Evolutionary conservation across 257 asterid genomes (phyloP).

Genomic region (Jacaranda copaia): DNA sequence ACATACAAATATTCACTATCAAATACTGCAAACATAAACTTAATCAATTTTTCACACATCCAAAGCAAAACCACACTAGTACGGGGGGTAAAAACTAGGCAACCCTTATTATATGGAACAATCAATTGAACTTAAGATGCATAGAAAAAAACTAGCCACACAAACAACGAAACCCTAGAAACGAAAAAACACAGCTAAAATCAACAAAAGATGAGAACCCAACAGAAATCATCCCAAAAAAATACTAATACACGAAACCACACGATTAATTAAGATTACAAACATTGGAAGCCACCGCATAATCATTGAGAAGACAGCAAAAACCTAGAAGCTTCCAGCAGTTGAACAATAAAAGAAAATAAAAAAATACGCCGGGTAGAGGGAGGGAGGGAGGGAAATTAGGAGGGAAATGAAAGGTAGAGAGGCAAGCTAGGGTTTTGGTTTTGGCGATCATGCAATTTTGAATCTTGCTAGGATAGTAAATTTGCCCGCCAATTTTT

Average conservation of each 20-base stretch:
- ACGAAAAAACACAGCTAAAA: slow-evolving; percentile 32
- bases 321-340: background rate
- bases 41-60: background rate
- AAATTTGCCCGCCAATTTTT: slow-evolving; percentile 77
- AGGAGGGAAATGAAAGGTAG: slow-evolving; percentile 25
- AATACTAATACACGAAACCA: background rate
- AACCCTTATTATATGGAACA: background rate
- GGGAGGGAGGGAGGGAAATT: slow-evolving; percentile 15
- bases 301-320: slow-evolving; percentile 17
- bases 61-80: background rate
- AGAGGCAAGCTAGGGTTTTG: slow-evolving; percentile 63
- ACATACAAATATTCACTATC: slow-evolving; percentile 9
- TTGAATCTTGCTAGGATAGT: slow-evolving; percentile 50
- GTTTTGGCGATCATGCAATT: slow-evolving; percentile 31
- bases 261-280: slow-evolving; percentile 10
- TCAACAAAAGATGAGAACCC: background rate
- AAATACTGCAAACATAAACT: background rate
- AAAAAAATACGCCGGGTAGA: background rate
- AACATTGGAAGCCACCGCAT: slow-evolving; percentile 33
- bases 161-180: background rate
- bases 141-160: background rate
- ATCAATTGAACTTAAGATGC: background rate
- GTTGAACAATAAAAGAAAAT: background rate
- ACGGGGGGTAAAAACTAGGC: background rate
- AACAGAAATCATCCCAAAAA: slow-evolving; percentile 9